Base-by-base conservation (phyloP, 148 eudicot species). In the Rhododendron griersonianum region DNA sequence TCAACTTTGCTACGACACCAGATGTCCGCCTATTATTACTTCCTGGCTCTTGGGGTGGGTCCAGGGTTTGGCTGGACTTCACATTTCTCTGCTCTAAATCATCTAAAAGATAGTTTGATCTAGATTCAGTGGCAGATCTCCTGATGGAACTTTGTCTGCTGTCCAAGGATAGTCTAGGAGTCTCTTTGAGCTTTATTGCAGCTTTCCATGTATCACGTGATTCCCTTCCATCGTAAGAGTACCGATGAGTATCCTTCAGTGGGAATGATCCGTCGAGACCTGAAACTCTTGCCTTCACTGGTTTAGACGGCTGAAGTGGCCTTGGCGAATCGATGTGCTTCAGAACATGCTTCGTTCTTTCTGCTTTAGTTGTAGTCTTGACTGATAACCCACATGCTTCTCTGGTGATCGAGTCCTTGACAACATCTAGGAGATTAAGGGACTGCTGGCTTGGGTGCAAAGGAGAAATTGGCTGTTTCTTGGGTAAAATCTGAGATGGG, bases 321-420 rank as follows among this genome's bases (percentile, higher is more conserved):
- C 96, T 94, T 11, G 98, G 98, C 8, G 98, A 95, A 86, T 93
- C 97, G 30, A 92, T 75, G 65, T 93, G 95, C 81, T 86, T 91
- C 78, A 88, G 75, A 18, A 83, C 77, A 55, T 90, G 89, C 44
- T 88, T 89, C 74, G 67, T 85, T 57, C 89, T 84, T 83, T 89
- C 95, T 44, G 88, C 90, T 88, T 86, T 91, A 35, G 55, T 57
- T 15, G 41, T 85, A 30, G 92, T 90, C 86, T 87, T 90, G 75
- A 90, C 90, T 13, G 96, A 90, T 84, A 93, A 81, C 28, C 87
- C 89, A 57, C 90, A 90, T 83, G 90, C 78, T 88, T 92, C 91
- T 90, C 91, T 92, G 89, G 92, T 84, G 95, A 95, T 94, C 14
- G 98, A 94, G 88, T 92, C 96, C 89, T 95, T 94, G 59, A 94